Percentiles rank a stretch among this genome's conserved stretches.
Evolutionary conservation across 495 filamentous ascomycete genomes (phyloP).

Genomic region (Lindgomyces ingoldianus): DNA sequence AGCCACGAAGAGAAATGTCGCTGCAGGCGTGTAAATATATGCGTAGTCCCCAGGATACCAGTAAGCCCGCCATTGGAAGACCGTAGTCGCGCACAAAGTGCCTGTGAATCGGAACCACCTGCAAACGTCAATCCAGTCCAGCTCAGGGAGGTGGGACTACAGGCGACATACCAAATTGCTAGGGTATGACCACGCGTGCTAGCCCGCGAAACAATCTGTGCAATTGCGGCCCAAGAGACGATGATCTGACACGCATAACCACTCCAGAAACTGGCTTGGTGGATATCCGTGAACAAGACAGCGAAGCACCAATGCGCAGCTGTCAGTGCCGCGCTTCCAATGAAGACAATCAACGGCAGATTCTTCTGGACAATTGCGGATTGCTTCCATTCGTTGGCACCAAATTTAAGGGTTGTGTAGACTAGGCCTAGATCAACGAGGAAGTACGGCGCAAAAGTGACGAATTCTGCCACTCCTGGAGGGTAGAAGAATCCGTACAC

Average conservation of each 20-base stretch:
- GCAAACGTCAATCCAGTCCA: background rate
- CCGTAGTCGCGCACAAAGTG: constrained; percentile 12
- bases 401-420: constrained; percentile 14
- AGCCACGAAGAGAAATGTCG: constrained; percentile 12
- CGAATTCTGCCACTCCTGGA: constrained; percentile 14
- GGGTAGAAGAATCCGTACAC: constrained; percentile 19
- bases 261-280: constrained; percentile 18
- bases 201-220: constrained; percentile 5
- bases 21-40: constrained; percentile 11
- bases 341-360: constrained; percentile 1
- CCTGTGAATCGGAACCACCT: constrained; percentile 15
- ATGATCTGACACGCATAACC: constrained; percentile 13
- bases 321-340: background rate
- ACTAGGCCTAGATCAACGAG: constrained; percentile 15
- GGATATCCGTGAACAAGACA: constrained; percentile 1
- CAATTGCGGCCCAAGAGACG: constrained; percentile 4
- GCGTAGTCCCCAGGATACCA: constrained; percentile 4
- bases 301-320: constrained; percentile 11
- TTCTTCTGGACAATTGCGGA: constrained; percentile 3
- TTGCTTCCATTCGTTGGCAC: constrained; percentile 13
- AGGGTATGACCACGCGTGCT: constrained; percentile 9
- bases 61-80: constrained; percentile 19
- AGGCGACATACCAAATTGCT: constrained; percentile 3
- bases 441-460: constrained; percentile 19
- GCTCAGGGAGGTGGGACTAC: background rate